These are phyloP conservation scores for Amanita pseudoporphyria DNA, from an alignment of 768 basidiomycete genomes.

Conservation along the genomic window DNA sequence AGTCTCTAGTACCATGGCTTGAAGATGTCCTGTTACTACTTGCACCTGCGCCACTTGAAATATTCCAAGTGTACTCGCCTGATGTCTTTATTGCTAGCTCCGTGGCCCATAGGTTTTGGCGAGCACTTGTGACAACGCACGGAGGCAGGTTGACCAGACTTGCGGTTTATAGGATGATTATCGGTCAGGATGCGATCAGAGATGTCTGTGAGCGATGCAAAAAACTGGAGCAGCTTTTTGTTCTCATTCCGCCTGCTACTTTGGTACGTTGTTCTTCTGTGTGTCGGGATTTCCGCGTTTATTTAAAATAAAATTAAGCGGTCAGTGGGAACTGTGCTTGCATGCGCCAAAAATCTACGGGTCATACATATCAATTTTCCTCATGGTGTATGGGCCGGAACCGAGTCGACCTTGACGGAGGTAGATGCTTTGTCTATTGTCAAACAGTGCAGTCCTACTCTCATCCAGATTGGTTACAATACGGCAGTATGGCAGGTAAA, in stretches of 20 bases:
- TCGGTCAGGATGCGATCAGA: conserved; percentile 38
- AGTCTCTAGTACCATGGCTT: conserved; percentile 35
- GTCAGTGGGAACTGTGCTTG: conserved; percentile 29
- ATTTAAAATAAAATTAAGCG: neutral
- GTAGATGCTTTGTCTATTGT: conserved; percentile 36
- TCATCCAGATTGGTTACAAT: conserved; percentile 59
- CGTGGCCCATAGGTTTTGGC: conserved; percentile 41
- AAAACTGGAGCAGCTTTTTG: conserved; percentile 52
- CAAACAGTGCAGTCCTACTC: conserved; percentile 36
- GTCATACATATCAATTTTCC: conserved; percentile 55
- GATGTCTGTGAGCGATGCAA: conserved; percentile 47
- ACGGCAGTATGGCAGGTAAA: conserved; percentile 65
- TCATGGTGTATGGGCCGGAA: no score
- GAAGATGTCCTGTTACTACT: conserved; percentile 32
- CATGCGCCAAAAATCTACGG: conserved; percentile 35
- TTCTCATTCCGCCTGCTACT: conserved; percentile 38
- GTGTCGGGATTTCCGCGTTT: conserved; percentile 22
- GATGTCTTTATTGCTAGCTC: conserved; percentile 28
- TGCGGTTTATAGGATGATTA: conserved; percentile 54
- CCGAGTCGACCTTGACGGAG: conserved; percentile 19
- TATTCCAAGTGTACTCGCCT: conserved; percentile 54
- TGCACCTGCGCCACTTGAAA: conserved; percentile 38
- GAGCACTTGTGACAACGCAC: conserved; percentile 38
- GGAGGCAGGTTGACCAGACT: conserved; percentile 42
- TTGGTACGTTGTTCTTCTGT: conserved; percentile 27